Evolutionary conservation across 164 flowering plant genomes (phyloP).

Genomic region (Macadamia tetraphylla): DNA sequence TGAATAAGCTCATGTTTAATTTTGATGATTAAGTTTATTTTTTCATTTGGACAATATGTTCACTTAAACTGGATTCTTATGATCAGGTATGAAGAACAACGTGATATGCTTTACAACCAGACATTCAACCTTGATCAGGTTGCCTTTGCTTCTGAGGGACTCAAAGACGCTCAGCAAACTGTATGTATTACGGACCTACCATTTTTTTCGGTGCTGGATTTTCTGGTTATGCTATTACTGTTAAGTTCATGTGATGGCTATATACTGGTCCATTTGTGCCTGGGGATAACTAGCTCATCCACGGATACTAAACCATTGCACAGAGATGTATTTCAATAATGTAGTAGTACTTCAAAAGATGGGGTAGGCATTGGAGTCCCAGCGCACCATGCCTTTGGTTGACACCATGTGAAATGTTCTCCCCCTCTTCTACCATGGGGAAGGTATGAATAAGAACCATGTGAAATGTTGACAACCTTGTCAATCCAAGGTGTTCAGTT

Average conservation of each 20-base stretch:
- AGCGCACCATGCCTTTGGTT: too few species aligned
- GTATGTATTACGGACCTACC: conserved; percentile 37
- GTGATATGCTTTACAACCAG: conserved; percentile 97
- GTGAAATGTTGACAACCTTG: too few species aligned
- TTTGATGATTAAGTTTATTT: background rate
- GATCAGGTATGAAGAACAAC: conserved; percentile 93
- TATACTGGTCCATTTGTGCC: background rate
- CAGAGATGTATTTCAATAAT: background rate
- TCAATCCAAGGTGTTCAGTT: too few species aligned
- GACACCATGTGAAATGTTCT: too few species aligned
- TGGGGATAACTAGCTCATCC: background rate
- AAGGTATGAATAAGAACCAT: too few species aligned
- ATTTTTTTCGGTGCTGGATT: background rate
- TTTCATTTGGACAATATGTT: background rate
- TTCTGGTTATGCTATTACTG: background rate
- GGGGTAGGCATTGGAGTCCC: too few species aligned
- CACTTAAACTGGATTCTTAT: background rate
- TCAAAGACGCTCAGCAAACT: conserved; percentile 97
- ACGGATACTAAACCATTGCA: background rate
- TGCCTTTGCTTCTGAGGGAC: conserved; percentile 90
- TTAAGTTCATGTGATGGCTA: background rate
- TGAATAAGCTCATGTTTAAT: too few species aligned
- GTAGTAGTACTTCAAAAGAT: too few species aligned
- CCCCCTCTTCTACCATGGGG: too few species aligned
- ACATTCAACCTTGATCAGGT: conserved; percentile 98